phyloP scores from a whole-genome alignment of 2,329 filamentous ascomycete species.

The Juglanconis oblonga region DNA sequence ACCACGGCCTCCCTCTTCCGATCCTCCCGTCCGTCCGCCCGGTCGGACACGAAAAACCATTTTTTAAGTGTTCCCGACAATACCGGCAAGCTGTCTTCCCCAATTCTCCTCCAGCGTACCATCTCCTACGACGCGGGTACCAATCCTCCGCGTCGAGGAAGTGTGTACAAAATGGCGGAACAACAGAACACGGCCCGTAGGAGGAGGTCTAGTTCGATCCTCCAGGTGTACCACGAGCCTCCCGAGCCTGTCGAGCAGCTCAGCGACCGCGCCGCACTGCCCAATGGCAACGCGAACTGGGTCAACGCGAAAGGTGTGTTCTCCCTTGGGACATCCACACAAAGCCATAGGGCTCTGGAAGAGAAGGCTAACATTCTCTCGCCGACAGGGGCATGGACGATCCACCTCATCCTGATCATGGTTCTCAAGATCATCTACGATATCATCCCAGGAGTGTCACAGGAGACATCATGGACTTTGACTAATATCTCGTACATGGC shows the following conservation, averaged over 20 bases:
- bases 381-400: conserved; percentile 84
- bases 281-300: conserved; percentile 97
- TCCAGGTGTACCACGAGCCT: conserved; percentile 91
- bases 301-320: conserved; percentile 91
- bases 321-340: background rate
- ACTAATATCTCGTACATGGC: conserved; percentile 99
- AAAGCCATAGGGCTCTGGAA: background rate
- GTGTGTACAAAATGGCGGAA: conserved; percentile 56
- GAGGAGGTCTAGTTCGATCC: conserved; percentile 93
- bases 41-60: conserved; percentile 20
- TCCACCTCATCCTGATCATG: conserved; percentile 90
- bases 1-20: conserved; percentile 25
- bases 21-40: conserved; percentile 25
- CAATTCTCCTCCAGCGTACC: conserved; percentile 80
- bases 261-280: conserved; percentile 90
- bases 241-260: conserved; percentile 96
- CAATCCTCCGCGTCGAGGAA: conserved; percentile 64
- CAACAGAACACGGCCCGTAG: conserved; percentile 61
- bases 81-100: conserved; percentile 96
- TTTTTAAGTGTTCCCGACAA: conserved; percentile 40
- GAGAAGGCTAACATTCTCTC: conserved; percentile 18
- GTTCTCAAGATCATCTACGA: conserved; percentile 95
- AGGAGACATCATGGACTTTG: conserved; percentile 97
- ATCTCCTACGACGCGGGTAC: conserved; percentile 87
- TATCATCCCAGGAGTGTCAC: conserved; percentile 91